Evolutionary conservation across 306 rosid genomes (phyloP).

Genomic region (Sesbania bispinosa): DNA sequence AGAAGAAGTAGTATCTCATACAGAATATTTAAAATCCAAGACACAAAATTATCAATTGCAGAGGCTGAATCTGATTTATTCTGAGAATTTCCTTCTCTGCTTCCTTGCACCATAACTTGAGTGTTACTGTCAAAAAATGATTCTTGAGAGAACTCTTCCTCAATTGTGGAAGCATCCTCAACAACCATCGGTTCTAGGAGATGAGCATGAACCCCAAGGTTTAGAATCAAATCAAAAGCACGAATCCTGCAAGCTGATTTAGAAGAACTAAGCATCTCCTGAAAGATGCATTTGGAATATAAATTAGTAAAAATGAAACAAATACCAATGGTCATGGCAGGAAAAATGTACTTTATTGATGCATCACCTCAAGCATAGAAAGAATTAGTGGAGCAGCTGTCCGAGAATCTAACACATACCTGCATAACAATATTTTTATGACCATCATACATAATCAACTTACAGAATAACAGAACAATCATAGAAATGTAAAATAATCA

Average conservation of each 20-base stretch:
- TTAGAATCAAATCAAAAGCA: slow-evolving; percentile 94
- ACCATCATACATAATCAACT: slow-evolving; percentile 22
- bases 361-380: slow-evolving; percentile 92
- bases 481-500: slow-evolving; percentile 21
- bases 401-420: slow-evolving; percentile 90
- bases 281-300: slow-evolving; percentile 32
- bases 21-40: slow-evolving; percentile 91
- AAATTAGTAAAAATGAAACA: slow-evolving; percentile 25
- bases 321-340: neutral
- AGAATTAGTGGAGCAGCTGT: slow-evolving; percentile 98
- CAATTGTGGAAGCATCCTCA: slow-evolving; percentile 65
- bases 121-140: slow-evolving; percentile 69
- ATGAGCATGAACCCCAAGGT: slow-evolving; percentile 99
- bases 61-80: slow-evolving; percentile 45
- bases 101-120: slow-evolving; percentile 60
- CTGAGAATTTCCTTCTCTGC: slow-evolving; percentile 45
- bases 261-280: slow-evolving; percentile 94
- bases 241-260: slow-evolving; percentile 77
- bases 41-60: slow-evolving; percentile 71
- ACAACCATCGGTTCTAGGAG: slow-evolving; percentile 75
- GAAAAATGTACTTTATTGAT: slow-evolving; percentile 8
- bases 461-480: slow-evolving; percentile 8
- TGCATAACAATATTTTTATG: slow-evolving; percentile 36
- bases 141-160: slow-evolving; percentile 88
- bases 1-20: slow-evolving; percentile 87